These are phyloP conservation scores for Exserohilum turcica DNA, from an alignment of 2,329 filamentous ascomycete species.

Conservation along the genomic window DNA sequence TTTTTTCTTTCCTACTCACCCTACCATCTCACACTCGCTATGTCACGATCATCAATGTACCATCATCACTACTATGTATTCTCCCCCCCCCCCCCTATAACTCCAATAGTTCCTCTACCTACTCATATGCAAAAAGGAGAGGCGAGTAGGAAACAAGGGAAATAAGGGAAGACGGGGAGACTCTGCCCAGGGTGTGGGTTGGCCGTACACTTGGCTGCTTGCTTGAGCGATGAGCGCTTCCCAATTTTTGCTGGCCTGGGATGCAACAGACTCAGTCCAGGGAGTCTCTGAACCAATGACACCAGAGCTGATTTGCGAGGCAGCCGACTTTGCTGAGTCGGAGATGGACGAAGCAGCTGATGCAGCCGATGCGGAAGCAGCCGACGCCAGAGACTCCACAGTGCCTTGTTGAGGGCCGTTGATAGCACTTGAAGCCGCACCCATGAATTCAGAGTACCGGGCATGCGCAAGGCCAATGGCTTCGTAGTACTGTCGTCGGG, in stretches of 20 bases:
- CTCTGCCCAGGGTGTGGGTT: conserved; percentile 59
- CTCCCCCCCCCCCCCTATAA: too few species aligned
- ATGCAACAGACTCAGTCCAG: conserved; percentile 60
- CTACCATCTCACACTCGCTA: conserved; percentile 9
- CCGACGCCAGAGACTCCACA: conserved; percentile 42
- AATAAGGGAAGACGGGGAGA: too few species aligned
- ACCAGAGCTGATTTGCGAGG: conserved; percentile 53
- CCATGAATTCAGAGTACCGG: conserved; percentile 75
- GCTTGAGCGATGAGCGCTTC: conserved; percentile 67
- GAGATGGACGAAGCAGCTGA: conserved; percentile 51
- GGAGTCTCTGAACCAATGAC: conserved; percentile 56
- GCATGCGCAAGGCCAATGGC: conserved; percentile 79
- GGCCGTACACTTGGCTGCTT: conserved; percentile 72
- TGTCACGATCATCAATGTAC: conserved; percentile 6
- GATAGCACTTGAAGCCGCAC: conserved; percentile 71
- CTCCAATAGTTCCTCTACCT: too few species aligned
- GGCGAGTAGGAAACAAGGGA: too few species aligned
- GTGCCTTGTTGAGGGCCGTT: conserved; percentile 55
- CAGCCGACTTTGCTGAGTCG: conserved; percentile 45
- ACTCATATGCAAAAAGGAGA: too few species aligned
- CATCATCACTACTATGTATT: conserved; percentile 1
- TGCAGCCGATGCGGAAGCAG: conserved; percentile 47
- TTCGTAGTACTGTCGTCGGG: conserved; percentile 74
- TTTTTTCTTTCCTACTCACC: background rate
- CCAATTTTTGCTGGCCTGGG: conserved; percentile 66